Conservation (phyloP, 768 basidiomycete species). For the Phylloporus arenicola region DNA sequence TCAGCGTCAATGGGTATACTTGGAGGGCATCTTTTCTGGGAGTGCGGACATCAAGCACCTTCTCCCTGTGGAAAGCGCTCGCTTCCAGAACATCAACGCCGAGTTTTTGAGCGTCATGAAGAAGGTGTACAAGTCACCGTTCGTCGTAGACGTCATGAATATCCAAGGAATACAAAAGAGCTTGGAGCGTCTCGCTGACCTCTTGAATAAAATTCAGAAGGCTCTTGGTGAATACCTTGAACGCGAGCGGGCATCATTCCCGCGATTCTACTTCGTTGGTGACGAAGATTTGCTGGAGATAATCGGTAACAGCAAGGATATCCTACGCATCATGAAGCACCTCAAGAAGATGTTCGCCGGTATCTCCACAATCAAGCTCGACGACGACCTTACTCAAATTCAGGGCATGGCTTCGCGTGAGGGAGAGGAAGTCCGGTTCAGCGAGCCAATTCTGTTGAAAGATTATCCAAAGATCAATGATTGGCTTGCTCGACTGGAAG, state of each 20-base stretch:
- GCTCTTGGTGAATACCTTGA: slow-evolving; percentile 98
- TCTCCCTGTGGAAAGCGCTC: slow-evolving; percentile 93
- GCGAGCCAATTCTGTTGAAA: slow-evolving; percentile 77
- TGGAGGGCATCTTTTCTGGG: slow-evolving; percentile 99
- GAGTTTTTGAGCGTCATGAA: slow-evolving; percentile 99
- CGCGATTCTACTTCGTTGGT: slow-evolving; percentile 99
- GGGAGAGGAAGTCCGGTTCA: slow-evolving; percentile 88
- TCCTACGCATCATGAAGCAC: slow-evolving; percentile 97
- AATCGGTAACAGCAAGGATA: slow-evolving; percentile 99
- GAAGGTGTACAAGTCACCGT: slow-evolving; percentile 98
- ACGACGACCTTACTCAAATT: slow-evolving; percentile 84
- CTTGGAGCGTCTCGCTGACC: slow-evolving; percentile 90
- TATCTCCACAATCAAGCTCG: slow-evolving; percentile 81
- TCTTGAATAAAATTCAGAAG: slow-evolving; percentile 98
- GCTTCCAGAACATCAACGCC: slow-evolving; percentile 97
- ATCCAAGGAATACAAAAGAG: slow-evolving; percentile 96
- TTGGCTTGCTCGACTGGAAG: slow-evolving; percentile 90
- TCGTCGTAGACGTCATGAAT: slow-evolving; percentile 94
- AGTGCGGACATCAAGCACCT: slow-evolving; percentile 99
- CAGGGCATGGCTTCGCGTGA: slow-evolving; percentile 93
- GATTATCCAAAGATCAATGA: slow-evolving; percentile 98
- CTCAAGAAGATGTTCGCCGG: slow-evolving; percentile 99
- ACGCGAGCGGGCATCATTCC: slow-evolving; percentile 95
- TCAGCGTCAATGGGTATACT: slow-evolving; percentile 98
- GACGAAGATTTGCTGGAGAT: slow-evolving; percentile 98